Percentiles rank a stretch among this genome's conserved stretches.
phyloP scores from a whole-genome alignment of 148 eudicot species.

The Rhododendron williamsianum region DNA sequence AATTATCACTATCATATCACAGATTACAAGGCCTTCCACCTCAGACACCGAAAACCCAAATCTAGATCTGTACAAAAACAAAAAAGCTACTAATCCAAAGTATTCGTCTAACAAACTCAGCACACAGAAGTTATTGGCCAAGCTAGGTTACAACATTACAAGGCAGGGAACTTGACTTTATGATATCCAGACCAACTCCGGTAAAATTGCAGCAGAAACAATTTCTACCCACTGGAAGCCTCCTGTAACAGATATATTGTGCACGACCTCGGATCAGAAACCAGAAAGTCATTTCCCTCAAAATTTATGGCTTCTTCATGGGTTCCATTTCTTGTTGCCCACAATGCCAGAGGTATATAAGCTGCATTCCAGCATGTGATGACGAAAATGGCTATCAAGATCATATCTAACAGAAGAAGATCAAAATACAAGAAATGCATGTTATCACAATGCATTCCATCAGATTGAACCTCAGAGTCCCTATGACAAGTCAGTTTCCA shows the following conservation, averaged over 20 bases:
- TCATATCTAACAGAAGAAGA: conserved; percentile 1
- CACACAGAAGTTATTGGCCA: conserved; percentile 6
- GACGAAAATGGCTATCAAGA: neutral
- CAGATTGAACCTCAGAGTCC: neutral
- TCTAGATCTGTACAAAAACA: conserved; percentile 10
- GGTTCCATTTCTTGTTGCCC: neutral
- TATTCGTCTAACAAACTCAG: neutral
- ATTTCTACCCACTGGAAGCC: neutral
- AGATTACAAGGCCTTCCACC: conserved; percentile 2
- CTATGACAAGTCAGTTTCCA: neutral
- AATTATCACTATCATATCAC: neutral
- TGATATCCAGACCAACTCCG: neutral
- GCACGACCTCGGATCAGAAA: neutral
- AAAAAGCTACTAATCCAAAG: neutral
- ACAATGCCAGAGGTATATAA: neutral
- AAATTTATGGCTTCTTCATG: neutral
- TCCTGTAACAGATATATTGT: neutral
- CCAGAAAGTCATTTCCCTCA: neutral
- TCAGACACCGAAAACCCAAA: neutral
- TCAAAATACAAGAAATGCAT: neutral
- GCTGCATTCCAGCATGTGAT: neutral
- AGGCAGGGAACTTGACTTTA: neutral
- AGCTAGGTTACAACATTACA: neutral
- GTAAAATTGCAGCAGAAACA: neutral
- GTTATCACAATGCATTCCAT: neutral